Conservation (phyloP, 2,329 filamentous ascomycete genomes). For the Oidium heveae region DNA sequence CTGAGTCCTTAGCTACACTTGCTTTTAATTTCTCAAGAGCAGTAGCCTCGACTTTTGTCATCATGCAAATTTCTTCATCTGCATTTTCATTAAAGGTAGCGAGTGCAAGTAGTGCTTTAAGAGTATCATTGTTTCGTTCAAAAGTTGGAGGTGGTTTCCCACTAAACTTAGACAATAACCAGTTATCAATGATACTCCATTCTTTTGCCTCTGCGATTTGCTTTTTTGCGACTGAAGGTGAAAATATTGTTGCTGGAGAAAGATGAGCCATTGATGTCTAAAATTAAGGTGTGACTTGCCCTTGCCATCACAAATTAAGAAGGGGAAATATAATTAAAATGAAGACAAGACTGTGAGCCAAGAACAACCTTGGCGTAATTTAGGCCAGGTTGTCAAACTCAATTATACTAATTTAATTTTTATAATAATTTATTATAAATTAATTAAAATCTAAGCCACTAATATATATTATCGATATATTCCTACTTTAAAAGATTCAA, state of each 20-base stretch:
- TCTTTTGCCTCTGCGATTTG: constrained; percentile 68
- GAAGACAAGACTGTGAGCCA: neutral
- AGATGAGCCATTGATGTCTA: constrained; percentile 14
- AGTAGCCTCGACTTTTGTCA: constrained; percentile 31
- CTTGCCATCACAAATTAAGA: neutral
- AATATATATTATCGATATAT: too few species aligned
- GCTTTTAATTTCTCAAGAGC: constrained; percentile 29
- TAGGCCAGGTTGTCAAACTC: too few species aligned
- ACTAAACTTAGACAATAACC: constrained; percentile 49
- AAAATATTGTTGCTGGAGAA: constrained; percentile 31
- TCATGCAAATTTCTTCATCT: constrained; percentile 38
- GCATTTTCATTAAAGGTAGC: constrained; percentile 53
- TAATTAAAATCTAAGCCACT: too few species aligned
- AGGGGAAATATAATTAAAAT: neutral
- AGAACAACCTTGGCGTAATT: too few species aligned
- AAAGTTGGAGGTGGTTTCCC: constrained; percentile 42
- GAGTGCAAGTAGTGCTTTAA: constrained; percentile 48
- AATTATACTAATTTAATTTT: too few species aligned
- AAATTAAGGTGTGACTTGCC: neutral
- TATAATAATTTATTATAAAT: too few species aligned
- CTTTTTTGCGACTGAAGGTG: constrained; percentile 41
- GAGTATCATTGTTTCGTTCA: constrained; percentile 67
- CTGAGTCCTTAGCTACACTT: constrained; percentile 13
- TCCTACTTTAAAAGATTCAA: too few species aligned
- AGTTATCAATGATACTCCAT: constrained; percentile 70